phyloP scores from a whole-genome alignment of 768 basidiomycete species.

The Russula sp. region DNA sequence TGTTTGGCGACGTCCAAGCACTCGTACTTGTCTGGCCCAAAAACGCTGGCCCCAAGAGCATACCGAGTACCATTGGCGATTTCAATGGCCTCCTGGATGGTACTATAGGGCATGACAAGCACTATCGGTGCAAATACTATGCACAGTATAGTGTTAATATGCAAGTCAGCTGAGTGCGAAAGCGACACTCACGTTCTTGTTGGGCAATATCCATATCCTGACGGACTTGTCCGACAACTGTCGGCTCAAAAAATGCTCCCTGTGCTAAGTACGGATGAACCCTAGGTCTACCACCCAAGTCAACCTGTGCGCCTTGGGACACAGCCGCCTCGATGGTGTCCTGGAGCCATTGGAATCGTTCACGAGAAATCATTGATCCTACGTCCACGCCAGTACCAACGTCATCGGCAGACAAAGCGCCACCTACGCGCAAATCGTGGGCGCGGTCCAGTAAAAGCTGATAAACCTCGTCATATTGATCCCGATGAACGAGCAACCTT shows the following conservation, averaged over 20 bases:
- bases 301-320: slow-evolving; percentile 54
- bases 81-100: slow-evolving; percentile 74
- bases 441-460: slow-evolving; percentile 57
- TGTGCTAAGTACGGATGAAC: slow-evolving; percentile 58
- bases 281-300: slow-evolving; percentile 58
- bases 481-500: slow-evolving; percentile 76
- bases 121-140: slow-evolving; percentile 92
- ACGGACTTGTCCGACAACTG: slow-evolving; percentile 75
- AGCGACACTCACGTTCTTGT: slow-evolving; percentile 57
- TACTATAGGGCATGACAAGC: slow-evolving; percentile 76
- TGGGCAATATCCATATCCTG: slow-evolving; percentile 69
- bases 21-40: slow-evolving; percentile 74
- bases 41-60: slow-evolving; percentile 91
- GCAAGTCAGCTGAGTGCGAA: background rate
- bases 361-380: slow-evolving; percentile 58
- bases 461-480: slow-evolving; percentile 71
- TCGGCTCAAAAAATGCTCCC: slow-evolving; percentile 81
- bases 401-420: slow-evolving; percentile 65
- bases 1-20: slow-evolving; percentile 74
- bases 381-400: slow-evolving; percentile 67
- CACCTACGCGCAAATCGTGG: slow-evolving; percentile 65
- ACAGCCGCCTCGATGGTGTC: slow-evolving; percentile 58
- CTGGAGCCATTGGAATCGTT: slow-evolving; percentile 44
- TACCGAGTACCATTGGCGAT: slow-evolving; percentile 86
- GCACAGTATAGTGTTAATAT: slow-evolving; percentile 1